These are phyloP conservation scores for Lupinus albus DNA, from an alignment of 306 rosid genomes.

Conservation along the genomic window DNA sequence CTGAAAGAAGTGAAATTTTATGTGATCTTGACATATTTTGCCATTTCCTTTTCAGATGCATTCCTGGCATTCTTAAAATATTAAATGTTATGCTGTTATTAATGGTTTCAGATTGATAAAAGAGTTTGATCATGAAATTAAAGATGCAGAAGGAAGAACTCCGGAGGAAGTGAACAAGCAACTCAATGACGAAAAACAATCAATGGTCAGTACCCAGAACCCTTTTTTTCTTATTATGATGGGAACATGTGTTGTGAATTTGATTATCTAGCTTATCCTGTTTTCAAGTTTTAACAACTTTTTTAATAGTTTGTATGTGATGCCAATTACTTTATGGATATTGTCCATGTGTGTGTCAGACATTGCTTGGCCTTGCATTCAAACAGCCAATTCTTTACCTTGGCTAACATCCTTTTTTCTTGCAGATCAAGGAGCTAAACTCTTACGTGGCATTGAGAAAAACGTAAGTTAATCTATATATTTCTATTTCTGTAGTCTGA, in stretches of 20 bases:
- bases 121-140: slow-evolving; percentile 91
- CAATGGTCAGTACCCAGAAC: slow-evolving; percentile 64
- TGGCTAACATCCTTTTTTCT: slow-evolving; percentile 41
- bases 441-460: slow-evolving; percentile 92
- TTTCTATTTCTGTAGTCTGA: slow-evolving; percentile 29
- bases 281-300: slow-evolving; percentile 5
- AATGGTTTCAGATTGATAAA: slow-evolving; percentile 70
- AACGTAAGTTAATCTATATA: slow-evolving; percentile 65
- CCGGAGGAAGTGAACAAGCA: slow-evolving; percentile 90
- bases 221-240: slow-evolving; percentile 19
- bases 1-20: slow-evolving; percentile 13
- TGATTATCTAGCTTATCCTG: slow-evolving; percentile 22
- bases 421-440: slow-evolving; percentile 98
- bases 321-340: slow-evolving; percentile 27
- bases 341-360: slow-evolving; percentile 7
- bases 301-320: slow-evolving; percentile 27
- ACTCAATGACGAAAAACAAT: slow-evolving; percentile 95
- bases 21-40: slow-evolving; percentile 25
- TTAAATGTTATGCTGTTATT: slow-evolving; percentile 29
- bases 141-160: slow-evolving; percentile 85
- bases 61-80: slow-evolving; percentile 17
- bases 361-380: slow-evolving; percentile 24
- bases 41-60: slow-evolving; percentile 12
- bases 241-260: slow-evolving; percentile 31
- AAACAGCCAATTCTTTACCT: slow-evolving; percentile 27